These are phyloP conservation scores for Tetrahymena elliotti DNA, from an alignment of 73 alveolate genomes.

Conservation along the genomic window DNA sequence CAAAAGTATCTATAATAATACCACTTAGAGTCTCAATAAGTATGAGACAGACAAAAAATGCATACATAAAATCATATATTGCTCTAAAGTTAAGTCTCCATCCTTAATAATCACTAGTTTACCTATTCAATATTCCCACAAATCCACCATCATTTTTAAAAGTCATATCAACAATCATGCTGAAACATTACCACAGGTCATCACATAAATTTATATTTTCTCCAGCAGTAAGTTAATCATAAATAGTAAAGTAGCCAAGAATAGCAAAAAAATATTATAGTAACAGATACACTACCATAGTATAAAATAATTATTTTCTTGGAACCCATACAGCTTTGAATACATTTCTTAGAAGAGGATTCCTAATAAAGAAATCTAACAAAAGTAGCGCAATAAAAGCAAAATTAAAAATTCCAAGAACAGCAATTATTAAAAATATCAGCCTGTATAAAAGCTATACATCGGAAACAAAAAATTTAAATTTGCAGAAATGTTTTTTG, in stretches of 20 bases:
- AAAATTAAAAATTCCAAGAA: constrained; percentile 34
- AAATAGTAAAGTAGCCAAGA: constrained; percentile 35
- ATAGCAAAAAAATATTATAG: constrained; percentile 56
- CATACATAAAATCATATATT: constrained; percentile 25
- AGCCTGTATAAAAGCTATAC: neutral
- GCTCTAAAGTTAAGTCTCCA: constrained; percentile 7
- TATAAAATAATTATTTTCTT: constrained; percentile 50
- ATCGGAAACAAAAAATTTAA: neutral
- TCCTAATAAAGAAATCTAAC: constrained; percentile 60
- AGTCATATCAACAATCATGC: constrained; percentile 54
- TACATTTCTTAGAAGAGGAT: constrained; percentile 60
- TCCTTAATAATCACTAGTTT: constrained; percentile 9
- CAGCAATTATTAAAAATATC: neutral
- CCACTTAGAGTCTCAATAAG: constrained; percentile 45
- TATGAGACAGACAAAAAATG: constrained; percentile 20
- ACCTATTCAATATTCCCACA: constrained; percentile 41
- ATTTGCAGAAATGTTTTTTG: neutral
- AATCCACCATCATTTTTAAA: constrained; percentile 72
- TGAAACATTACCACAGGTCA: constrained; percentile 56
- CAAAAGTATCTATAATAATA: constrained; percentile 93
- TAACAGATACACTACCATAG: constrained; percentile 51
- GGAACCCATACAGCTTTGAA: constrained; percentile 68
- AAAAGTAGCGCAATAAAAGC: constrained; percentile 63
- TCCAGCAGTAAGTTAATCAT: constrained; percentile 22
- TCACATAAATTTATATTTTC: constrained; percentile 27